These are phyloP conservation scores for Carex cristatella DNA, from an alignment of 176 grass and related monocot genomes.

Conservation along the genomic window DNA sequence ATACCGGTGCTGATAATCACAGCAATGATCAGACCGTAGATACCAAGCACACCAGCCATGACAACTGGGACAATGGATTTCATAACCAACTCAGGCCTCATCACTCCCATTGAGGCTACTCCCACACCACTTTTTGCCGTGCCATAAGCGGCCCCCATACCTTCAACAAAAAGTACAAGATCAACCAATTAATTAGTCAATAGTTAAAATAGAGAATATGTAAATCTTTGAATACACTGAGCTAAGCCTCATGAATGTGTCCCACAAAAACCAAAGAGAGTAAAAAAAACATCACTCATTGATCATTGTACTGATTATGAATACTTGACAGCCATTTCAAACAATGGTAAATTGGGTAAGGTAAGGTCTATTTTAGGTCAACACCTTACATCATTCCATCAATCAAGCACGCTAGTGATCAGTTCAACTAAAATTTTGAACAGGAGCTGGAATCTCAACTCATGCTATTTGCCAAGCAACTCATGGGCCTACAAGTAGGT, in stretches of 20 bases:
- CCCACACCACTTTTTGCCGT: slow-evolving; percentile 99
- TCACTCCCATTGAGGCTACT: slow-evolving; percentile 97
- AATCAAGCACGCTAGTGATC: neutral
- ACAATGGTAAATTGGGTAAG: neutral
- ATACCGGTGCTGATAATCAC: slow-evolving; percentile 97
- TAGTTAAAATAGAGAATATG: neutral
- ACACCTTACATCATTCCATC: neutral
- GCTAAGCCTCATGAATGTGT: neutral
- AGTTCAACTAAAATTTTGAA: neutral
- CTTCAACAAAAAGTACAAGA: slow-evolving; percentile 23
- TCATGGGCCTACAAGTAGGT: neutral
- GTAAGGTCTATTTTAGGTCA: neutral
- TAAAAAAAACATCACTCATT: neutral
- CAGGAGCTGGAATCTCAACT: neutral
- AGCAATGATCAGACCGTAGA: slow-evolving; percentile 92
- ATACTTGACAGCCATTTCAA: neutral
- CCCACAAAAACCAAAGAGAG: neutral
- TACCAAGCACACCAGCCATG: slow-evolving; percentile 98
- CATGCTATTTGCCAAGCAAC: neutral
- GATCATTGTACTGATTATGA: neutral
- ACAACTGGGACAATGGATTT: slow-evolving; percentile 99
- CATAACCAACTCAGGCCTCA: slow-evolving; percentile 99
- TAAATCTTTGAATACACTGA: neutral
- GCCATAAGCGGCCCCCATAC: slow-evolving; percentile 96
- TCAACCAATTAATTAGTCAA: neutral